phyloP scores from a whole-genome alignment of 2,329 filamentous ascomycete genomes.

The Phialocephala sp. region DNA sequence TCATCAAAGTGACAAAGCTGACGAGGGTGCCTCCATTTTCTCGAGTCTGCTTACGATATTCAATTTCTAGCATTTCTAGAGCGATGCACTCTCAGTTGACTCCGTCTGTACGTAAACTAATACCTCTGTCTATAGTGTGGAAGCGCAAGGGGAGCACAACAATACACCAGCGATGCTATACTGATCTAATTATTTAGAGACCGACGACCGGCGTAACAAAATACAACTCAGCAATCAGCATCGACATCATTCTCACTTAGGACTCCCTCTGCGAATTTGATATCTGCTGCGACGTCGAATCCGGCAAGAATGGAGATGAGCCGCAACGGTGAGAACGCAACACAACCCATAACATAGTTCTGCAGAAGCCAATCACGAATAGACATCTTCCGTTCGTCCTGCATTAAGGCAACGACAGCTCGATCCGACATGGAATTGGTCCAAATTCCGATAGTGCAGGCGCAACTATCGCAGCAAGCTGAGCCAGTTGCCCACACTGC shows the following conservation, averaged over 20 bases:
- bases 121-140: no score
- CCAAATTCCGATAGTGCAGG: constrained; percentile 18
- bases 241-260: constrained; percentile 6
- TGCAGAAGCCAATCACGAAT: constrained; percentile 17
- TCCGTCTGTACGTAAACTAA: no score
- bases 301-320: constrained; percentile 8
- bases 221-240: not conserved
- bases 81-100: no score
- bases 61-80: no score
- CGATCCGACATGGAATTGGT: constrained; percentile 11
- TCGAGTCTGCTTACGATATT: no score
- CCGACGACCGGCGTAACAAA: no score
- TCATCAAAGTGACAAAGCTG: no score
- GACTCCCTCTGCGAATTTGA: constrained; percentile 3
- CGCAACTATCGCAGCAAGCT: constrained; percentile 12
- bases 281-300: constrained; percentile 10
- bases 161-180: no score
- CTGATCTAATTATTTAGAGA: no score
- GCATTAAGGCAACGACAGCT: constrained; percentile 9
- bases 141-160: no score
- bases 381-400: not conserved
- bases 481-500: constrained; percentile 12
- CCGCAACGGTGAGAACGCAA: constrained; percentile 16
- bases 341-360: constrained; percentile 19
- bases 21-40: no score